Evolutionary conservation across 306 rosid species (phyloP).

Genomic region (Vicia sativa): DNA sequence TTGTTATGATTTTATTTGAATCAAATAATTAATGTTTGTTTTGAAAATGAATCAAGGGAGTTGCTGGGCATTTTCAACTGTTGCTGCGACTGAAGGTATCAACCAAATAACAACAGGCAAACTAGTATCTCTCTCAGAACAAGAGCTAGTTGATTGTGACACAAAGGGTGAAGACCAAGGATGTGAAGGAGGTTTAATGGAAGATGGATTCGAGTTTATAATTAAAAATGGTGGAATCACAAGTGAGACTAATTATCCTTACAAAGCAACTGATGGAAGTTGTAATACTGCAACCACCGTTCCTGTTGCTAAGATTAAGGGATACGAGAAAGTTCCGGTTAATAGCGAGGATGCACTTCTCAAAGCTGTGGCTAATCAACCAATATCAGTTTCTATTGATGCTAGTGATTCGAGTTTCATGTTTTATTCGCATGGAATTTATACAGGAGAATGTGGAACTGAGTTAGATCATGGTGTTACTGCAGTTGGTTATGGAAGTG

Average conservation of each 20-base stretch:
- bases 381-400: conserved; percentile 42
- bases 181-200: conserved; percentile 29
- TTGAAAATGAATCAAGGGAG: conserved; percentile 9
- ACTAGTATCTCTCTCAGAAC: conserved; percentile 36
- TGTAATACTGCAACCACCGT: background rate
- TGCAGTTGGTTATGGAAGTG: conserved; percentile 37
- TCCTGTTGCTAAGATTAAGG: conserved; percentile 24
- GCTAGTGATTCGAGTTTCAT: conserved; percentile 12
- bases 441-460: conserved; percentile 40
- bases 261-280: conserved; percentile 27
- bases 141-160: conserved; percentile 39
- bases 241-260: conserved; percentile 36
- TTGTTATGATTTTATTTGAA: too few relatives aligned
- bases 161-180: conserved; percentile 27
- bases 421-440: conserved; percentile 30
- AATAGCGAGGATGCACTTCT: conserved; percentile 30
- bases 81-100: conserved; percentile 40
- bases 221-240: conserved; percentile 39
- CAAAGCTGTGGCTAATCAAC: conserved; percentile 43
- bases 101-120: conserved; percentile 25
- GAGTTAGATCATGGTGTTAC: conserved; percentile 41
- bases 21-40: too few relatives aligned
- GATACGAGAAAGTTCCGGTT: conserved; percentile 40
- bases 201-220: conserved; percentile 37
- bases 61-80: conserved; percentile 37